phyloP scores from a whole-genome alignment of 2,329 filamentous ascomycete genomes.

The Phialophora expanda region DNA sequence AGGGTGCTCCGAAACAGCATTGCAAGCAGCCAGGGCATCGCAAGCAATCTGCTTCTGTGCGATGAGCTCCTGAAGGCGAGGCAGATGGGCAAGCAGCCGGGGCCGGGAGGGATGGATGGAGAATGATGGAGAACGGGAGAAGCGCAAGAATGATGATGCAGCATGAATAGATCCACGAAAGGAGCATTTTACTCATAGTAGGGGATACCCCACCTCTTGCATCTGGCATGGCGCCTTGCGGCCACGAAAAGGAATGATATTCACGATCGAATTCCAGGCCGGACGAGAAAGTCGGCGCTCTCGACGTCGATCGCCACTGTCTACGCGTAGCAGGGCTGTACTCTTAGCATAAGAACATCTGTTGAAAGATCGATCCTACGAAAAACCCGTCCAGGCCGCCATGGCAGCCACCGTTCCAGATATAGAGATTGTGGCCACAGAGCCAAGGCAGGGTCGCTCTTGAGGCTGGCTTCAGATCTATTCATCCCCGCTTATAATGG shows the following conservation, averaged over 20 bases:
- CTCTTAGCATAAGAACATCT: constrained; percentile 4
- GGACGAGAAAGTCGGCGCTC: not conserved
- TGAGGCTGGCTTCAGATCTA: not conserved
- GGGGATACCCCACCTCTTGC: too few species aligned
- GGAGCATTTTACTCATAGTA: too few species aligned
- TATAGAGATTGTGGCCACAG: too few species aligned
- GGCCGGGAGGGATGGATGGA: constrained; percentile 43
- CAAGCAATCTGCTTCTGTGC: constrained; percentile 90
- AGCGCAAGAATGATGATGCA: not conserved
- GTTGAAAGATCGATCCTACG: too few species aligned
- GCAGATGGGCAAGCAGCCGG: constrained; percentile 73
- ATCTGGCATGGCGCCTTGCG: not conserved
- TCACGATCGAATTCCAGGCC: too few species aligned
- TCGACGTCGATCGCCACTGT: not conserved
- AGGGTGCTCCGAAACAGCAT: constrained; percentile 91
- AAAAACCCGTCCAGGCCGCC: too few species aligned
- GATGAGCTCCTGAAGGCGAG: constrained; percentile 97
- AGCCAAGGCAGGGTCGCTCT: too few species aligned
- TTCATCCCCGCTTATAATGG: not conserved
- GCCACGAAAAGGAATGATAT: not conserved
- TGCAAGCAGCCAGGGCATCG: constrained; percentile 91
- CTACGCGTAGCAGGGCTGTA: not conserved
- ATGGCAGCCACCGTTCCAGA: too few species aligned
- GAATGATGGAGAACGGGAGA: constrained; percentile 7
- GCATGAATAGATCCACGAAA: not conserved